These are phyloP conservation scores for Raphidocelis subcapitata DNA, from an alignment of 139 green algal species.

Conservation along the genomic window DNA sequence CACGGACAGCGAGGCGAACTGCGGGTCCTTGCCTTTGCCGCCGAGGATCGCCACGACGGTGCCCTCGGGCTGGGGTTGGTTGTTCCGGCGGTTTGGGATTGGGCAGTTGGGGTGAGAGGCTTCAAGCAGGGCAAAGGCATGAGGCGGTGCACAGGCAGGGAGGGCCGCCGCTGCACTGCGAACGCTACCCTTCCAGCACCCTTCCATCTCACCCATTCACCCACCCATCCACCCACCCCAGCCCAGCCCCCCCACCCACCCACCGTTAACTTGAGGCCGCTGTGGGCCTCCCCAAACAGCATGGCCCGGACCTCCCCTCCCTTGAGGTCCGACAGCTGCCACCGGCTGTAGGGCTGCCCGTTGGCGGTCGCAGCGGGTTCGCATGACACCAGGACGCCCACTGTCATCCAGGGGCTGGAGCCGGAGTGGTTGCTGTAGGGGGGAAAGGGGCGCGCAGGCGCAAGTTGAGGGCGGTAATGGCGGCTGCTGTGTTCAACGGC, in stretches of 20 bases:
- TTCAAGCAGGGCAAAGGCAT: background rate
- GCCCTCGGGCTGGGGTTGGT: conserved; percentile 12
- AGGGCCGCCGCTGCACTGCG: background rate
- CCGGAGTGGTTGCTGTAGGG: too few relatives aligned
- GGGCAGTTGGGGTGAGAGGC: background rate
- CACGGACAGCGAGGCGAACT: conserved; percentile 5
- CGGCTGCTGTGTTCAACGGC: too few relatives aligned
- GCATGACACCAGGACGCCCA: too few relatives aligned
- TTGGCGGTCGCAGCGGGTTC: too few relatives aligned
- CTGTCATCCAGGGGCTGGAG: too few relatives aligned
- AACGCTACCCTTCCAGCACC: background rate
- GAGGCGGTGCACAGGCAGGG: background rate
- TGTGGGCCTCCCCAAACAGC: conserved; percentile 25
- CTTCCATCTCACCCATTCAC: background rate
- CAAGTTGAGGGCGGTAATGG: too few relatives aligned
- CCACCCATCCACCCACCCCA: background rate
- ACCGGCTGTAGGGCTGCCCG: background rate
- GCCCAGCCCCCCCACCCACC: background rate
- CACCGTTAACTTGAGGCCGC: conserved; percentile 15
- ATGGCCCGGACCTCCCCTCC: background rate
- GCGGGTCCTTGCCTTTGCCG: background rate
- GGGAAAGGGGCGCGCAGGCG: too few relatives aligned
- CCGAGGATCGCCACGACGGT: conserved; percentile 16
- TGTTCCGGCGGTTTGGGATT: background rate
- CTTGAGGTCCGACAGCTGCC: conserved; percentile 15